A percentile compares a stretch with the other conserved stretches of the same genome.
These are phyloP conservation scores for Moniliophthora roreri DNA, from an alignment of 1,284 basidiomycete genomes.

Conservation along the genomic window DNA sequence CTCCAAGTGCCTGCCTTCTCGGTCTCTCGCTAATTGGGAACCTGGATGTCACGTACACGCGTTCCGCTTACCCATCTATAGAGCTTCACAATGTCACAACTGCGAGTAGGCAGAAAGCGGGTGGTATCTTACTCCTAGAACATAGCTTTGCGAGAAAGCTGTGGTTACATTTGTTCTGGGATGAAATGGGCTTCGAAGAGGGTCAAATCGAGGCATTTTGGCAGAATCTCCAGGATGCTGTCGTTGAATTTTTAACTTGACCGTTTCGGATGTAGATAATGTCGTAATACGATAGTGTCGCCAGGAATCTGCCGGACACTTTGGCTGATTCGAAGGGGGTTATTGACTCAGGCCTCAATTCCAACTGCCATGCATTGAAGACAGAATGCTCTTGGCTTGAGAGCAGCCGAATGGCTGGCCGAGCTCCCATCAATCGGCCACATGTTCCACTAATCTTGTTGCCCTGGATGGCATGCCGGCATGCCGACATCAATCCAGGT, in stretches of 20 bases:
- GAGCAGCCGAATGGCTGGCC: no score
- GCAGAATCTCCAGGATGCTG: conserved; percentile 27
- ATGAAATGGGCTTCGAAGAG: conserved; percentile 42
- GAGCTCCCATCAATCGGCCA: no score
- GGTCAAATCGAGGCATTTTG: conserved; percentile 36
- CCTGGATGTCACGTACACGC: conserved; percentile 49
- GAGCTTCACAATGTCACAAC: conserved; percentile 44
- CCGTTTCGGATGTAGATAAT: no score
- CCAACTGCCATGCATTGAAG: no score
- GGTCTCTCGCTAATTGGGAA: conserved; percentile 55
- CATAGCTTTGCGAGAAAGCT: conserved; percentile 46
- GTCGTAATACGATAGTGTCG: no score
- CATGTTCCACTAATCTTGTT: no score
- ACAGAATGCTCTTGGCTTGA: no score
- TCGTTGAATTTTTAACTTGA: conserved; percentile 29
- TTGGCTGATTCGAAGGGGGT: no score
- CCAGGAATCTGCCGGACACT: no score
- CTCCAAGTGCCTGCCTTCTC: conserved; percentile 39
- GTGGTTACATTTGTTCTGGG: conserved; percentile 48
- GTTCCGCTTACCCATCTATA: conserved; percentile 30
- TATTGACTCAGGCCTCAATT: no score
- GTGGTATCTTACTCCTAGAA: conserved; percentile 45
- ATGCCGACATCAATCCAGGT: no score
- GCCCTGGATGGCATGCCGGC: no score
- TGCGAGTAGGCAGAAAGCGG: conserved; percentile 45